A percentile compares a stretch with the other conserved stretches of the same genome.
Conservation (phyloP, 768 basidiomycete genomes). For the Bullera alba region DNA sequence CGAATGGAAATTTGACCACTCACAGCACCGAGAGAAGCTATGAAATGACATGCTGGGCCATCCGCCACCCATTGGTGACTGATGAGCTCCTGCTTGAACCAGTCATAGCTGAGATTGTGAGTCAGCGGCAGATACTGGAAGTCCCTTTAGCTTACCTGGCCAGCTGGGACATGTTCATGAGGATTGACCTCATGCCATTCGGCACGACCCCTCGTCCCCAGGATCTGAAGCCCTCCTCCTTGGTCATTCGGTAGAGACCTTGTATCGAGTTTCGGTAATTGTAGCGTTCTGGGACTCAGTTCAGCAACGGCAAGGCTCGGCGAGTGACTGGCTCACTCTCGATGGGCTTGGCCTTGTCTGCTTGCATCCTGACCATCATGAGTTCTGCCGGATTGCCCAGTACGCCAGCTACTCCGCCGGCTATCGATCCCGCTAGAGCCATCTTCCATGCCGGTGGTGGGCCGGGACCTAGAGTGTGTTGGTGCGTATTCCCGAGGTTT, state of each 20-base stretch:
- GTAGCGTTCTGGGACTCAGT: slow-evolving; percentile 57
- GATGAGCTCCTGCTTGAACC: slow-evolving; percentile 77
- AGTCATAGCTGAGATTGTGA: slow-evolving; percentile 63
- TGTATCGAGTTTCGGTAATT: slow-evolving; percentile 87
- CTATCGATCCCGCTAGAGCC: slow-evolving; percentile 75
- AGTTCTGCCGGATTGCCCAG: slow-evolving; percentile 69
- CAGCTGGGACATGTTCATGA: slow-evolving; percentile 90
- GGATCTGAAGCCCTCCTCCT: slow-evolving; percentile 73
- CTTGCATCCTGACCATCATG: slow-evolving; percentile 68
- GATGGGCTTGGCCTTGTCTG: slow-evolving; percentile 79
- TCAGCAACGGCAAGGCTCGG: neutral
- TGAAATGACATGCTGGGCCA: slow-evolving; percentile 74
- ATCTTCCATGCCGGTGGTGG: slow-evolving; percentile 70
- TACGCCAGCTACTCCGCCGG: slow-evolving; percentile 76
- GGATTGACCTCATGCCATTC: slow-evolving; percentile 73
- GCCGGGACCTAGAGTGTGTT: slow-evolving; percentile 29
- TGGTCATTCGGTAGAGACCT: slow-evolving; percentile 82
- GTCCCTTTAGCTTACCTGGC: slow-evolving; percentile 59
- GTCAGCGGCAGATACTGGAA: neutral
- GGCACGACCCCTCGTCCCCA: slow-evolving; percentile 71
- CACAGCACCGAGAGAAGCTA: slow-evolving; percentile 79
- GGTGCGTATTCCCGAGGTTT: slow-evolving; percentile 52
- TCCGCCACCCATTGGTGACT: slow-evolving; percentile 67
- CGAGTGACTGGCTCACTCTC: slow-evolving; percentile 52
- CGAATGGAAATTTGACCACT: slow-evolving; percentile 25